Base-by-base conservation (phyloP, 2,329 filamentous ascomycete genomes). In the Pseudocercospora vitis region DNA sequence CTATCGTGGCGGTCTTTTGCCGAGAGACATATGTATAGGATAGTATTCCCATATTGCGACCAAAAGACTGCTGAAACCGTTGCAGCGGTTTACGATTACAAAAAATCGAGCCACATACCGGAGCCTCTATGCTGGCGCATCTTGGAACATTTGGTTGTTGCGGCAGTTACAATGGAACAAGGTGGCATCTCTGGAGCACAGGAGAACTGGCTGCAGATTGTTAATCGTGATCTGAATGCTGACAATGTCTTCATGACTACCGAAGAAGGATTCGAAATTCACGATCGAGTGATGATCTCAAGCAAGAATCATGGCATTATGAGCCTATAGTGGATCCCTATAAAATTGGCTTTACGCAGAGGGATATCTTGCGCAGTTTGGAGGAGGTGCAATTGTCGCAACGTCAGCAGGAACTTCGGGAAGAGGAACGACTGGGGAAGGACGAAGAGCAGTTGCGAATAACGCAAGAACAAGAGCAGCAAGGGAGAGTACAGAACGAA, bases 101-200 rank as follows among this genome's bases (percentile, higher is more conserved):
- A 8, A 14, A 19, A 12, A 31, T 33, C 12, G 4, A 3, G 3
- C n/a, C 4, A 28, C 8, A 11, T 35, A 7, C 50, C 50, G 8
- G 50, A 53, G 12, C 23, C 50, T 11, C 29, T 53, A 4, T 23
- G 48, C 8, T 53, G 50, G 50, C 45, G 44, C 11, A 39, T 53
- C 11, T 21, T 53, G 33, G 50, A 53, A 39, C 33, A 48, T 29
- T 23, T 53, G 14, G 29, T 37, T n/a, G 23, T 26, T 19, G 44
- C 44, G 2, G 42, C 26, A 3, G 31, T 19, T 8, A 45, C 44
- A 2, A 53, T 53, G 50, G 45, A 48, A 26, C 44, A 53, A 16
- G 50, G 50, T 2, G 33, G 33, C 21, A n/a, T n/a, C n/a, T n/a
- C 33, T 53, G n/a, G 28, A 24, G 26, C 24, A 16, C 45, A 2